Evolutionary conservation across 2,329 filamentous ascomycete genomes (phyloP), one percentile per base, ranked within the genome.

Genomic region (Ophiostoma triangulosporum): DNA sequence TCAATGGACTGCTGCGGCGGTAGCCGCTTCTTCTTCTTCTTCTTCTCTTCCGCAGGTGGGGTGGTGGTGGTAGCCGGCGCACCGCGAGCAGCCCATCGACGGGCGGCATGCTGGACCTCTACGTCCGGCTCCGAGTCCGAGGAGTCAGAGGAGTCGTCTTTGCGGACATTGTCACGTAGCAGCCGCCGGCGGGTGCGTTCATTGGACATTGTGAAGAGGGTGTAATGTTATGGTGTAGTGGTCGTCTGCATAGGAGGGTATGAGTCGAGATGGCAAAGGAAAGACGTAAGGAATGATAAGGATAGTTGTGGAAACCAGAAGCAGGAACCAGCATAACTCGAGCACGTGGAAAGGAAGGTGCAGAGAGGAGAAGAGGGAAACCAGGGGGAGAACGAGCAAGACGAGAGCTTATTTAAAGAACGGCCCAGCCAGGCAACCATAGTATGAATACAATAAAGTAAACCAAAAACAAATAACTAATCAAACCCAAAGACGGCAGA

Each of bases 1-100:
- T 85, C 80, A 64, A 86, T 83, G 56, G 73, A 75, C 61, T 80
- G 74, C 63, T 86, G 83, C 0, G 83, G 82, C 2, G 76, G 71
- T 14, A 77, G 70, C 58, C 76, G 73, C 61, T 74, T 71, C 68
- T 77, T 77, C 61, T 73, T 75, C 64, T 78, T 79, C 62, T 78
- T 77, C 60, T 78, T 72, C 0, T 48, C 27, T n/a, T 50, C 24
- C 8, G 33, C 17, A 17, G 36, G 9, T 2, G 50, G 17, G 8
- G 51, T 31, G 14, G 53, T 17, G 6, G 57, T 29, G 4, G 54
- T 20, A 7, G 50, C n/a, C n/a, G n/a, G n/a, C n/a, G n/a, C 12
- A 8, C 15, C 48, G 14, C 45, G 43, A 33, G 53, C 48, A 17
- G 20, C 48, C 51, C 51, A 51, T 40, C 53, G 54, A 14, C 48